Conservation (phyloP, 2,329 filamentous ascomycete species). For the Pyricularia pennisetigena region DNA sequence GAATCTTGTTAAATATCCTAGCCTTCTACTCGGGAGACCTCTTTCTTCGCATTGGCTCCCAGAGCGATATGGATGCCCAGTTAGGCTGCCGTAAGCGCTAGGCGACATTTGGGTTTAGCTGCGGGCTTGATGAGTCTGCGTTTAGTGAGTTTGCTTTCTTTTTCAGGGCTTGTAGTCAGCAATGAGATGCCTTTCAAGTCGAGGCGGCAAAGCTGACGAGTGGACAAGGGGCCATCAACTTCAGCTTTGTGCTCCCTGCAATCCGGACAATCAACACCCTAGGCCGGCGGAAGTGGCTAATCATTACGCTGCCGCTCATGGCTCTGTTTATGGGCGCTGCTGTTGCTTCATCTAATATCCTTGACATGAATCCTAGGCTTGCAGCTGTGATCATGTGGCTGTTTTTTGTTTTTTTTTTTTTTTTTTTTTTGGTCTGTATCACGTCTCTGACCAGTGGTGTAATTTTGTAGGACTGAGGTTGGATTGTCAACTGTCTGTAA, state of each 20-base stretch:
- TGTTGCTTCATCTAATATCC: conserved; percentile 19
- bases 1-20: conserved; percentile 25
- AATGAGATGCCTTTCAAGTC: not conserved
- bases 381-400: conserved; percentile 25
- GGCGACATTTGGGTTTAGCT: conserved; percentile 20
- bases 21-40: conserved; percentile 32
- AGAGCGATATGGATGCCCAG: not conserved
- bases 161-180: not conserved
- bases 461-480: not conserved
- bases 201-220: not conserved
- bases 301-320: conserved; percentile 33
- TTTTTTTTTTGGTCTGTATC: conserved; percentile 8
- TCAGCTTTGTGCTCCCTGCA: conserved; percentile 29
- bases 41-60: conserved; percentile 2
- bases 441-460: not conserved
- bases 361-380: conserved; percentile 9
- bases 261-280: conserved; percentile 29
- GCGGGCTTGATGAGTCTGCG: conserved; percentile 19
- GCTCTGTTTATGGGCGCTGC: conserved; percentile 28
- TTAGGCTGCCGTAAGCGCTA: conserved; percentile 2
- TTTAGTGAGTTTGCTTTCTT: no score
- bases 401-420: conserved; percentile 21
- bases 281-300: conserved; percentile 31
- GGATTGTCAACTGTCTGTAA: conserved; percentile 17
- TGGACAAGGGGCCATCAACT: conserved; percentile 26